These are phyloP conservation scores for Gaeumannomyces sp. DNA, from an alignment of 2,329 filamentous ascomycete genomes.

Conservation along the genomic window DNA sequence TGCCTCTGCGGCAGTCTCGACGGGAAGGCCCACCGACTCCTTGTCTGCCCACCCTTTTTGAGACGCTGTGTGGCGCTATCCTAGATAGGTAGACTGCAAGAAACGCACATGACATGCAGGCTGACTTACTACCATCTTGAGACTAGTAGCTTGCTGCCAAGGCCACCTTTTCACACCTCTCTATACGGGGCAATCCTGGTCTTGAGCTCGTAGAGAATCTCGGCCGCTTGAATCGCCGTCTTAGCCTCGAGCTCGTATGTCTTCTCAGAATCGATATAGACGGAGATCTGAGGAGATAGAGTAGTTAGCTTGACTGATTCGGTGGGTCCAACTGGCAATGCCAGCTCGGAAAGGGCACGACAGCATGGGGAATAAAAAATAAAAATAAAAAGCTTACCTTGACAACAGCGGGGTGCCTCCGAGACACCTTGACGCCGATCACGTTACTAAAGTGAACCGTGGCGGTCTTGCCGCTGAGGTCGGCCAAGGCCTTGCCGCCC, in stretches of 20 bases:
- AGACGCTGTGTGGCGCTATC: background rate
- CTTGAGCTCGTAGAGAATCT: slow-evolving; percentile 73
- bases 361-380: background rate
- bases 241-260: slow-evolving; percentile 81
- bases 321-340: too few species aligned
- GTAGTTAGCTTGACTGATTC: slow-evolving; percentile 7
- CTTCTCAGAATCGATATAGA: slow-evolving; percentile 73
- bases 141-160: background rate
- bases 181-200: slow-evolving; percentile 65
- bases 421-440: slow-evolving; percentile 73
- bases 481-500: slow-evolving; percentile 58
- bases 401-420: slow-evolving; percentile 75
- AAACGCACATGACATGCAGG: background rate
- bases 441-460: slow-evolving; percentile 79
- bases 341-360: background rate
- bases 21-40: background rate
- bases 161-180: slow-evolving; percentile 30
- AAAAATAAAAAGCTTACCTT: slow-evolving; percentile 43
- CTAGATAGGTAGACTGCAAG: background rate
- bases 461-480: slow-evolving; percentile 63
- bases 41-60: background rate
- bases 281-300: slow-evolving; percentile 47
- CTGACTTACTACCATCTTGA: background rate
- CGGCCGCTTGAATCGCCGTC: slow-evolving; percentile 63
- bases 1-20: background rate